Evolutionary conservation across 225 moss, liverwort and hornwort species (phyloP).

Genomic region (Straminergon stramineum): DNA sequence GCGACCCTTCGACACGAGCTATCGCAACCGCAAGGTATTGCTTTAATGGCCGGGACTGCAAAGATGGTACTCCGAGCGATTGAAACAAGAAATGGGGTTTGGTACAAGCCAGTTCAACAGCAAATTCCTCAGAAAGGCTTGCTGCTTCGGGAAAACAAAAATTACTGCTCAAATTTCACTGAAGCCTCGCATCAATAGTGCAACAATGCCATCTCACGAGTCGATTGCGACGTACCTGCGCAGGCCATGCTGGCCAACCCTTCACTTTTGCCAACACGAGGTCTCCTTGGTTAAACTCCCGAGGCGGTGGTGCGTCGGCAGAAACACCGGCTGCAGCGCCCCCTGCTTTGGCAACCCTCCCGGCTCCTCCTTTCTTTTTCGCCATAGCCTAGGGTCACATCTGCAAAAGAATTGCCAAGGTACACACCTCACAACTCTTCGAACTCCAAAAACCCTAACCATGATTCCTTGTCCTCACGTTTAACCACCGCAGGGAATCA

Average conservation of each 20-base stretch:
- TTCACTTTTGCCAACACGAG: constrained; percentile 95
- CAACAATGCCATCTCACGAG: not conserved
- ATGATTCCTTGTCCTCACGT: not conserved
- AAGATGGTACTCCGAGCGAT: not conserved
- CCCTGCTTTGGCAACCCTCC: constrained; percentile 44
- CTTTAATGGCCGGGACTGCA: not conserved
- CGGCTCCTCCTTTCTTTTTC: constrained; percentile 54
- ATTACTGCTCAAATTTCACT: not conserved
- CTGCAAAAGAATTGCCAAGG: constrained; percentile 14
- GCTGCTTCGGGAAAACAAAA: not conserved
- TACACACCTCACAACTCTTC: not conserved
- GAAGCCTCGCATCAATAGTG: not conserved
- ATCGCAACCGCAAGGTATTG: not conserved
- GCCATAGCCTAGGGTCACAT: constrained; percentile 52
- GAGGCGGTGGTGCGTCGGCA: constrained; percentile 38
- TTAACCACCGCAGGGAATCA: constrained; percentile 5
- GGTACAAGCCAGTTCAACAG: not conserved
- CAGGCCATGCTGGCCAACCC: constrained; percentile 98
- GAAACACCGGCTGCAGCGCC: constrained; percentile 34
- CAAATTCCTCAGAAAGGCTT: not conserved
- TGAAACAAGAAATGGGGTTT: not conserved
- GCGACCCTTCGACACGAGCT: not conserved
- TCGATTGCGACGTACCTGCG: constrained; percentile 51
- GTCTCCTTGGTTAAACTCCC: constrained; percentile 87
- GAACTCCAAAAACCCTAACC: constrained; percentile 31